These are phyloP conservation scores for Geranomyces variabilis DNA, from an alignment of 192 early-diverging fungal species.

Conservation along the genomic window DNA sequence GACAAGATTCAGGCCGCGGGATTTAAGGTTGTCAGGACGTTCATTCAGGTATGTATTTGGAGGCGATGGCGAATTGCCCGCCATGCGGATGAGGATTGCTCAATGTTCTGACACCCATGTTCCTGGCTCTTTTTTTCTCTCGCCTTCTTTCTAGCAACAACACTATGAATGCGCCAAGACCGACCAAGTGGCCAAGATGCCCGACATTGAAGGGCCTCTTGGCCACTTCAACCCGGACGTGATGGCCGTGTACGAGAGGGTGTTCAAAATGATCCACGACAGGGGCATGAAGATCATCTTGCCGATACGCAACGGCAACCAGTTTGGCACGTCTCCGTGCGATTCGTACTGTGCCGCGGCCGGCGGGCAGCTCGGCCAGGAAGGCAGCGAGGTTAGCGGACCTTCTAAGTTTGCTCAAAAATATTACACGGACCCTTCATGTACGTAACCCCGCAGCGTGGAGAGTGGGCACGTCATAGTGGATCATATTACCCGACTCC, in stretches of 20 bases:
- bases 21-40: not conserved
- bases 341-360: not conserved
- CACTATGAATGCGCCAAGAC: constrained; percentile 12
- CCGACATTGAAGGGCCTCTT: constrained; percentile 9
- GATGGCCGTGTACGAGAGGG: not conserved
- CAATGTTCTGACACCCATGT: no score
- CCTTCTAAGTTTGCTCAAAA: no score
- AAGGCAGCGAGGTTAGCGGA: no score
- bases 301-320: not conserved
- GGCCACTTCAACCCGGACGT: constrained; percentile 4
- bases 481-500: not conserved
- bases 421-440: no score
- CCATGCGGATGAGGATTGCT: no score
- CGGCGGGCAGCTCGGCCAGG: not conserved
- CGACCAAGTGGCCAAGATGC: not conserved
- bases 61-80: no score
- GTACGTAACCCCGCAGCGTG: no score
- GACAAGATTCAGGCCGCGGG: constrained; percentile 10
- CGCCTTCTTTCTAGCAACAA: no score
- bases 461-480: not conserved
- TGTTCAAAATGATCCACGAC: not conserved
- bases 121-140: no score
- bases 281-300: not conserved
- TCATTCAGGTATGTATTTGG: not conserved
- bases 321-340: not conserved